Percentiles rank a stretch among this genome's conserved stretches.
Evolutionary conservation across 208 protist species (phyloP).

Genomic region (Acanthamoeba triangularis): DNA sequence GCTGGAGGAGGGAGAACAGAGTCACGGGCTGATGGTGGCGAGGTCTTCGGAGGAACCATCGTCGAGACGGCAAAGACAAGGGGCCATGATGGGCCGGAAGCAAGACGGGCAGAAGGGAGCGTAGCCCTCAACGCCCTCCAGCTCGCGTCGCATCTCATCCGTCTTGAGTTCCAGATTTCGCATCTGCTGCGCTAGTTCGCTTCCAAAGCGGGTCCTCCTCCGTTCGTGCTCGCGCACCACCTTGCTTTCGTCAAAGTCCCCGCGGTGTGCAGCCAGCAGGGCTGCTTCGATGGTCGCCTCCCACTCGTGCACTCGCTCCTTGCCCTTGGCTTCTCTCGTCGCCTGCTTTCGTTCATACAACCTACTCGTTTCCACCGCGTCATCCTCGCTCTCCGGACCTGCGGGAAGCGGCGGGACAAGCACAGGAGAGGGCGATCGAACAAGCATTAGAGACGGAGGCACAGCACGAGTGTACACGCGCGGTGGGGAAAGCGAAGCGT

Average conservation of each 20-base stretch:
- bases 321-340: conserved; percentile 3
- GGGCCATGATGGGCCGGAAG: neutral
- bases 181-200: neutral
- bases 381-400: conserved; percentile 27
- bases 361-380: neutral
- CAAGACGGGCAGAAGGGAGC: conserved; percentile 1
- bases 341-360: neutral
- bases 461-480: neutral
- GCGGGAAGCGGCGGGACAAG: neutral
- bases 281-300: neutral
- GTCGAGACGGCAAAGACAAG: neutral
- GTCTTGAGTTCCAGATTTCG: neutral
- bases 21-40: neutral
- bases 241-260: neutral
- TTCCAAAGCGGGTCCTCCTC: neutral
- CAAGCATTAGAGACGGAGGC: no score
- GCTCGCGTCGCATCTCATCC: conserved; percentile 11
- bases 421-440: neutral
- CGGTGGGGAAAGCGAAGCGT: neutral
- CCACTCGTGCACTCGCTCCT: neutral
- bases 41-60: neutral
- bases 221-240: conserved; percentile 8
- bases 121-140: neutral
- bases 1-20: no score
- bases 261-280: neutral